phyloP scores from a whole-genome alignment of 2,329 filamentous ascomycete genomes.

The Furcasterigmium sp. region DNA sequence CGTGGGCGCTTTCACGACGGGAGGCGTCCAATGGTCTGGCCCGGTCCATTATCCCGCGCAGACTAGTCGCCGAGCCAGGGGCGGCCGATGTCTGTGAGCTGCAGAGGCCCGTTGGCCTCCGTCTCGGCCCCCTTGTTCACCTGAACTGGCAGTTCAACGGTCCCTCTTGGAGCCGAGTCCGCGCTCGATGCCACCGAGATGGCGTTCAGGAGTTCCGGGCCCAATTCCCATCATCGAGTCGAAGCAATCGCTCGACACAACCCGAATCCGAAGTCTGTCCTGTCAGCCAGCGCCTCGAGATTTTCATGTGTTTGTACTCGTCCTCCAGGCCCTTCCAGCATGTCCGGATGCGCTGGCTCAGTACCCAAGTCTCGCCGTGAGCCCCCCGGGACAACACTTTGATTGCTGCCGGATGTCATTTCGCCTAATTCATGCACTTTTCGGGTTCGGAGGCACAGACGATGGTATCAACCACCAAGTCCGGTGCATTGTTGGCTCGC shows the following conservation, averaged over 20 bases:
- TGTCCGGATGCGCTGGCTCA: too few species aligned
- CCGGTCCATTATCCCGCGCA: slow-evolving; percentile 4
- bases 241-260: too few species aligned
- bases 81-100: background rate
- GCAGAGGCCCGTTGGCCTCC: background rate
- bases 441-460: too few species aligned
- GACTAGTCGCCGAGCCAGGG: background rate
- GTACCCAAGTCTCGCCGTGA: background rate
- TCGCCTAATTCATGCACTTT: slow-evolving; percentile 3
- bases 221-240: too few species aligned
- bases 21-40: slow-evolving; percentile 2
- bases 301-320: background rate
- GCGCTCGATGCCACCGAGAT: background rate
- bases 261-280: too few species aligned
- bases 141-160: background rate
- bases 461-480: too few species aligned
- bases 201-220: too few species aligned
- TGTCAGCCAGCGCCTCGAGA: too few species aligned
- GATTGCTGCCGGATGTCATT: slow-evolving; percentile 1
- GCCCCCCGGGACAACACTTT: background rate
- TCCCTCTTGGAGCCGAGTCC: background rate
- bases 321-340: background rate
- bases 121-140: background rate
- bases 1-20: background rate
- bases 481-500: too few species aligned